These are phyloP conservation scores for Candida sanyiensis DNA, from an alignment of 805 yeast species.

Conservation along the genomic window DNA sequence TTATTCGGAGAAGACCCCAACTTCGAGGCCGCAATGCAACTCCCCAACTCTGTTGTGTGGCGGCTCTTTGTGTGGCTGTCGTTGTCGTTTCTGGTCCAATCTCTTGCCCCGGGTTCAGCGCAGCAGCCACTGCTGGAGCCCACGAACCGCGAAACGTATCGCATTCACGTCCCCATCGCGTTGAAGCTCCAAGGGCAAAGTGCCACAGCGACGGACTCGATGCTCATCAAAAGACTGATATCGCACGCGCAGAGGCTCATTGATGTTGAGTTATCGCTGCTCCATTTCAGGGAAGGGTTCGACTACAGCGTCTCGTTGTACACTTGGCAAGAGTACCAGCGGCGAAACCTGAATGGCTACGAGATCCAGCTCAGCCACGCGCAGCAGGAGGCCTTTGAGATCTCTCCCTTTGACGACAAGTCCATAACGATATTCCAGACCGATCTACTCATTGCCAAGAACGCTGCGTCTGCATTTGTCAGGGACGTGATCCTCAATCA, in stretches of 20 bases:
- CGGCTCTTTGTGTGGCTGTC: too few species aligned
- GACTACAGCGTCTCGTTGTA: not conserved
- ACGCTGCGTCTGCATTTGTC: constrained; percentile 3
- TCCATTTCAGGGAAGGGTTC: not conserved
- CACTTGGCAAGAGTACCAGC: not conserved
- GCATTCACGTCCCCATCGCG: not conserved
- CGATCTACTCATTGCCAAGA: constrained; percentile 6
- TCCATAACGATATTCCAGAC: constrained; percentile 2
- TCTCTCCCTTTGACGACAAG: constrained; percentile 9
- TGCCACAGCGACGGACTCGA: too few species aligned
- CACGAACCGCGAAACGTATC: not conserved
- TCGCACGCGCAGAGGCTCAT: constrained; percentile 4
- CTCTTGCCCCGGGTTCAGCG: not conserved
- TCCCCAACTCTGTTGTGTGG: too few species aligned
- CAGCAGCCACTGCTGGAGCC: not conserved
- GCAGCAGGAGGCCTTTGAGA: constrained; percentile 3
- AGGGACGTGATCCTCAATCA: constrained; percentile 4
- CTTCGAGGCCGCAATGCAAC: too few species aligned
- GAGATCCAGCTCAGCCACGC: constrained; percentile 5
- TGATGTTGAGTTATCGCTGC: not conserved
- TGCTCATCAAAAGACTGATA: not conserved
- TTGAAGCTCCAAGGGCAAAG: not conserved
- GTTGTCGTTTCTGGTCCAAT: too few species aligned
- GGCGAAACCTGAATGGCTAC: not conserved
- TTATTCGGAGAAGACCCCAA: too few species aligned